phyloP scores from a whole-genome alignment of 768 basidiomycete genomes.

The Suillus tomentosus region DNA sequence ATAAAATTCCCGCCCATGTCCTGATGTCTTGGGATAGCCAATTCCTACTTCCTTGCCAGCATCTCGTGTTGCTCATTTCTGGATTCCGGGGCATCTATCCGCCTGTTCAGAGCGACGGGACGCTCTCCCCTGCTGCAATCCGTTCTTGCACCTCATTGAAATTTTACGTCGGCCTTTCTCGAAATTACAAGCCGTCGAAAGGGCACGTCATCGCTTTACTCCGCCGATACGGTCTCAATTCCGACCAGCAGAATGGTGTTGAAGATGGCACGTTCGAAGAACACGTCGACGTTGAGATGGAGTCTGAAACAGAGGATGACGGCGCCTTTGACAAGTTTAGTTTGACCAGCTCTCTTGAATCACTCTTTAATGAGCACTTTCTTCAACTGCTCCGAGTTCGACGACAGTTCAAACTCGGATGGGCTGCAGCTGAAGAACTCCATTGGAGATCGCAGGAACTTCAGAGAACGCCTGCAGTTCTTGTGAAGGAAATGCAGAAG shows the following conservation, averaged over 20 bases:
- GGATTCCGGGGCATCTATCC: slow-evolving; percentile 58
- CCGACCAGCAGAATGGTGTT: slow-evolving; percentile 41
- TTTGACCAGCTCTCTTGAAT: slow-evolving; percentile 63
- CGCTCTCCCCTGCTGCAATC: slow-evolving; percentile 37
- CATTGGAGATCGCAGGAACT: slow-evolving; percentile 45
- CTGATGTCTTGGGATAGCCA: slow-evolving; percentile 75
- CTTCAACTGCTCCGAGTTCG: slow-evolving; percentile 55
- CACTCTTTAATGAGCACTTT: slow-evolving; percentile 58
- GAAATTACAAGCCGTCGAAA: slow-evolving; percentile 58
- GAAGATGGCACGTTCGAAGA: slow-evolving; percentile 13
- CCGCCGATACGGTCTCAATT: slow-evolving; percentile 51
- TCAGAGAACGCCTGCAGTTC: slow-evolving; percentile 43
- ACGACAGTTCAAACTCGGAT: slow-evolving; percentile 55
- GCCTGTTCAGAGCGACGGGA: slow-evolving; percentile 46
- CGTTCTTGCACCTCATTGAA: slow-evolving; percentile 38
- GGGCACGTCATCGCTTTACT: slow-evolving; percentile 50
- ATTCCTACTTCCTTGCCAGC: slow-evolving; percentile 54
- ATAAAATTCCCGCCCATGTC: slow-evolving; percentile 60
- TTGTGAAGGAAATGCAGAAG: slow-evolving; percentile 36
- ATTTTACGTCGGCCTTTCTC: slow-evolving; percentile 66
- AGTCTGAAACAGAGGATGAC: slow-evolving; percentile 33
- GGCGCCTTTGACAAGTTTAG: slow-evolving; percentile 61
- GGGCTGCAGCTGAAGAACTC: slow-evolving; percentile 69
- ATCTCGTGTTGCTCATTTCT: slow-evolving; percentile 67
- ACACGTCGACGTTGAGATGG: background rate